Conservation (phyloP, 148 eudicot genomes). For the Amaranthus hypochondriacus region DNA sequence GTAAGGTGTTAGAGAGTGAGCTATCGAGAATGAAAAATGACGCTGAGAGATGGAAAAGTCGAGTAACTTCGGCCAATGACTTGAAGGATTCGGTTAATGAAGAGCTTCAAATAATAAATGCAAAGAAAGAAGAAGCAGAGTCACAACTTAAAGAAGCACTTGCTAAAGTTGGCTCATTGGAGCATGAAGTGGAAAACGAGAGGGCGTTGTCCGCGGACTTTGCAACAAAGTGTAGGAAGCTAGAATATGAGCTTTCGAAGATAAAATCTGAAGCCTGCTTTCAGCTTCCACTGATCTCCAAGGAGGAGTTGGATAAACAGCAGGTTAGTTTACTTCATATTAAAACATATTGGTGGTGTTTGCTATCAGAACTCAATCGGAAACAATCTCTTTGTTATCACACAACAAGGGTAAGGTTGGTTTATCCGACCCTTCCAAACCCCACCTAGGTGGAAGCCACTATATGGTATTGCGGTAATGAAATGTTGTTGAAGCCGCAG, state of each 20-base stretch:
- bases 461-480: too few species aligned
- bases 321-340: slow-evolving; percentile 49
- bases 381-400: too few species aligned
- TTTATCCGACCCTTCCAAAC: too few species aligned
- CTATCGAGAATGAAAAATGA: slow-evolving; percentile 39
- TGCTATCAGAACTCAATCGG: too few species aligned
- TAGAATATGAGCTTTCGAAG: slow-evolving; percentile 41
- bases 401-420: too few species aligned
- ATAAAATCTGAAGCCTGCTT: slow-evolving; percentile 30
- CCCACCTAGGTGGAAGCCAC: too few species aligned
- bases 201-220: slow-evolving; percentile 34
- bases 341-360: too few species aligned
- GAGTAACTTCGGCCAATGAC: slow-evolving; percentile 21
- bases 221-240: slow-evolving; percentile 33
- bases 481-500: too few species aligned
- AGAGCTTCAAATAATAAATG: slow-evolving; percentile 25
- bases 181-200: slow-evolving; percentile 43
- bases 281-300: slow-evolving; percentile 31
- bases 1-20: slow-evolving; percentile 43
- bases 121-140: slow-evolving; percentile 35
- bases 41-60: slow-evolving; percentile 25
- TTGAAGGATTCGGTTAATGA: slow-evolving; percentile 23
- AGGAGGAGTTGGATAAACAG: slow-evolving; percentile 39
- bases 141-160: slow-evolving; percentile 30
- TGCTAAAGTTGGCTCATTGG: slow-evolving; percentile 37